Percentiles rank a stretch among this genome's conserved stretches.
These are phyloP conservation scores for Eimeria mitis DNA, from an alignment of 169 alveolate species.

Conservation along the genomic window DNA sequence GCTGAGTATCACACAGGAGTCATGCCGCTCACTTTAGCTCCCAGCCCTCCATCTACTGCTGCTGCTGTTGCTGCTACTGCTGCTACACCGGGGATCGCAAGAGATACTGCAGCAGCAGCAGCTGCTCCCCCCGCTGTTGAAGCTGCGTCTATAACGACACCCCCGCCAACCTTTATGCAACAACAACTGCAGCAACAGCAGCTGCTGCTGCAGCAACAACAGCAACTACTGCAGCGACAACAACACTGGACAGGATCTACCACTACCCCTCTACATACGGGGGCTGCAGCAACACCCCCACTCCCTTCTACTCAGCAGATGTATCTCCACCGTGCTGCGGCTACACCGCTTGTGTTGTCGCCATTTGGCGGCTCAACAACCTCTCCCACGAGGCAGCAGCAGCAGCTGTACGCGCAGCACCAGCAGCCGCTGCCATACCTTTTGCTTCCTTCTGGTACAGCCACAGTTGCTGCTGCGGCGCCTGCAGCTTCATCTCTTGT, in stretches of 20 bases:
- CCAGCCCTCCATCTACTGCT: constrained; percentile 27
- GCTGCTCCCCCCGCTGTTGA: constrained; percentile 24
- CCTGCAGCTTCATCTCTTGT: constrained; percentile 14
- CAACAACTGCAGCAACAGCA: constrained; percentile 63
- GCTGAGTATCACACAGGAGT: constrained; percentile 42
- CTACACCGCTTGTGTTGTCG: constrained; percentile 55
- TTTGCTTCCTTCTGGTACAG: not conserved
- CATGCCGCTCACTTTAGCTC: constrained; percentile 31
- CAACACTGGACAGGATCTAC: not conserved
- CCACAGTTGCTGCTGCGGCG: constrained; percentile 37
- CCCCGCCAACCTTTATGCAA: constrained; percentile 19
- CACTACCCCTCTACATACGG: constrained; percentile 1
- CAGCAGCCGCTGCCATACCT: constrained; percentile 36
- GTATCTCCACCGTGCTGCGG: constrained; percentile 46
- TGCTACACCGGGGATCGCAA: not conserved
- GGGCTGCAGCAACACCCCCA: constrained; percentile 8
- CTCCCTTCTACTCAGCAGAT: constrained; percentile 39
- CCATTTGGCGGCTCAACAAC: constrained; percentile 20
- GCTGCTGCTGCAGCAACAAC: constrained; percentile 35
- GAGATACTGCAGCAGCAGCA: not conserved
- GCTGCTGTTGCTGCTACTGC: constrained; percentile 30
- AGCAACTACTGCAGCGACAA: constrained; percentile 27
- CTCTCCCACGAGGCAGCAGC: constrained; percentile 59
- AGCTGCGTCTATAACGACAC: not conserved
- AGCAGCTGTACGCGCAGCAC: constrained; percentile 56